phyloP scores from a whole-genome alignment of 2,329 filamentous ascomycete genomes.

The Ceratocystis cacaofunesta region DNA sequence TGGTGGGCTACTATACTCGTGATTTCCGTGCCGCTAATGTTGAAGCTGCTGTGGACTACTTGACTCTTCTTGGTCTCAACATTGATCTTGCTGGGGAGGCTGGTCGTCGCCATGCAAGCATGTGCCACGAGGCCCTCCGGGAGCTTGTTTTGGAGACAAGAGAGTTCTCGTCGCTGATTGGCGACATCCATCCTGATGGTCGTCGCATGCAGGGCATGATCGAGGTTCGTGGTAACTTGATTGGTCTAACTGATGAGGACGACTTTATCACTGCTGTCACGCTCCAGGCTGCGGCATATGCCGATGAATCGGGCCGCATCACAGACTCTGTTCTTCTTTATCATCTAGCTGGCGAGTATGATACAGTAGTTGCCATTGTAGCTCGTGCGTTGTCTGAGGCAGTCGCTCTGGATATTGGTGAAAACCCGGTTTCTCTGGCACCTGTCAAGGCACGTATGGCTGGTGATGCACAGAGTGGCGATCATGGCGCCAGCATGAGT shows the following conservation, averaged over 20 bases:
- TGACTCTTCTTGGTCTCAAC: constrained; percentile 83
- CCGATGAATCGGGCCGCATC: constrained; percentile 83
- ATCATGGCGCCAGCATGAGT: constrained; percentile 31
- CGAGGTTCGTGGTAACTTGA: constrained; percentile 67
- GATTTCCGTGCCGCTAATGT: constrained; percentile 89
- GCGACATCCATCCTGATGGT: constrained; percentile 78
- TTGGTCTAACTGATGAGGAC: constrained; percentile 62
- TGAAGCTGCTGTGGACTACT: constrained; percentile 82
- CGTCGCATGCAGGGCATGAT: constrained; percentile 74
- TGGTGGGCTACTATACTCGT: constrained; percentile 87
- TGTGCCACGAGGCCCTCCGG: constrained; percentile 84
- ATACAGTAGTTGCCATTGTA: constrained; percentile 80
- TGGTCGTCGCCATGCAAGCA: constrained; percentile 59
- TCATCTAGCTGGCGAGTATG: constrained; percentile 87
- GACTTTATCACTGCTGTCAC: constrained; percentile 89
- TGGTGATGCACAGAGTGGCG: constrained; percentile 36
- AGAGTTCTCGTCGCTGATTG: constrained; percentile 85
- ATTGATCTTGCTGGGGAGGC: constrained; percentile 60
- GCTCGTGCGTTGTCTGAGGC: constrained; percentile 83
- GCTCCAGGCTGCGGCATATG: constrained; percentile 76
- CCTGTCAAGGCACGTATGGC: constrained; percentile 58
- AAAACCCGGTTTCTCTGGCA: constrained; percentile 62
- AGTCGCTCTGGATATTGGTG: constrained; percentile 70
- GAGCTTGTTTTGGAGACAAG: constrained; percentile 93
- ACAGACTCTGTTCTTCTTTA: constrained; percentile 91